Evolutionary conservation across 345 rosid species (phyloP).

Genomic region (Passiflora organensis): DNA sequence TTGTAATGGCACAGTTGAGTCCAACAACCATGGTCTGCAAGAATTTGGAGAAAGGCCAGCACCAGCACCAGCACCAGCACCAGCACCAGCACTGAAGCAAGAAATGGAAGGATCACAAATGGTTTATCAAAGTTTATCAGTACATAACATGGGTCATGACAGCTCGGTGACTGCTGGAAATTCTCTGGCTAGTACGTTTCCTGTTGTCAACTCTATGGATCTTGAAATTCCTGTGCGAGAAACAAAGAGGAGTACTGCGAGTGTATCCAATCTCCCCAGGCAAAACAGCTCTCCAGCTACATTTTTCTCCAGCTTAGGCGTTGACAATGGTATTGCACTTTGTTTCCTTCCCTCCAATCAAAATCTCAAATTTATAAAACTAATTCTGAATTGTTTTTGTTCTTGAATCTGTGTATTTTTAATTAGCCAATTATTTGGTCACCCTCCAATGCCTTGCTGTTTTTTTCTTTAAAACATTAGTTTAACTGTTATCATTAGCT

Average conservation of each 20-base stretch:
- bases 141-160: constrained; percentile 10
- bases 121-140: constrained; percentile 21
- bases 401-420: neutral
- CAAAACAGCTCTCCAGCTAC: constrained; percentile 56
- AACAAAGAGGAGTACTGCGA: constrained; percentile 16
- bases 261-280: constrained; percentile 39
- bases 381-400: neutral
- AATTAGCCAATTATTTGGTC: no score
- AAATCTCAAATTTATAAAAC: no score
- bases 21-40: constrained; percentile 26
- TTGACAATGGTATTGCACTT: constrained; percentile 39
- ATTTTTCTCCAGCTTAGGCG: constrained; percentile 35
- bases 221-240: constrained; percentile 27
- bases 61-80: constrained; percentile 6
- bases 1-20: constrained; percentile 27
- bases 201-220: constrained; percentile 17
- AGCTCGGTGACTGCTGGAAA: constrained; percentile 12
- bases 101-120: constrained; percentile 29
- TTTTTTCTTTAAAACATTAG: neutral
- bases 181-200: constrained; percentile 13
- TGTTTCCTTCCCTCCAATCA: neutral
- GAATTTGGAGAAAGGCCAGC: constrained; percentile 27
- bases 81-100: constrained; percentile 24
- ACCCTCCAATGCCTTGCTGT: no score
- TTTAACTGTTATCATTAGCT: neutral